These are phyloP conservation scores for Trametes punicea DNA, from an alignment of 768 basidiomycete genomes.

Conservation along the genomic window DNA sequence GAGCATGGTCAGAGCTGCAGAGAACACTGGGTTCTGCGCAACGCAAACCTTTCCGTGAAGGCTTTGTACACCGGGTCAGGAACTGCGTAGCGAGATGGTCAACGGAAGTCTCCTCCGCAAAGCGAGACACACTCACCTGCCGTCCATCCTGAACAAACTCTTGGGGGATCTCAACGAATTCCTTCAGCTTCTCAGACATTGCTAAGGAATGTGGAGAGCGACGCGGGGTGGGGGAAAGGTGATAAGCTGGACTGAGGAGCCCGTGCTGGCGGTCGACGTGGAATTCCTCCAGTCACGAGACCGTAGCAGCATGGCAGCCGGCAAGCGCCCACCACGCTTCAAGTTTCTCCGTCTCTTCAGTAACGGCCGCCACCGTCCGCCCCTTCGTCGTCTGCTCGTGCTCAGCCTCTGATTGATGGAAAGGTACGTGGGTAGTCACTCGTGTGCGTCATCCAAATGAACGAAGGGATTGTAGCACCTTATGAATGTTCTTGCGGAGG, in stretches of 20 bases:
- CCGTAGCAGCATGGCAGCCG: not conserved
- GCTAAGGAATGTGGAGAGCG: conserved; percentile 13
- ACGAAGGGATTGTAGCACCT: conserved; percentile 27
- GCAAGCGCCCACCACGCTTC: not conserved
- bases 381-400: not conserved
- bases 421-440: not conserved
- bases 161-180: conserved; percentile 88
- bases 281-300: conserved; percentile 15
- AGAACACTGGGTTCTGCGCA: too few relatives aligned
- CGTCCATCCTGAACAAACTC: conserved; percentile 92
- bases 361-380: not conserved
- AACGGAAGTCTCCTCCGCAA: not conserved
- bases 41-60: conserved; percentile 82
- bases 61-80: conserved; percentile 96
- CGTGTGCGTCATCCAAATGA: not conserved
- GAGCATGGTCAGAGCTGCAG: not conserved
- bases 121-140: conserved; percentile 53
- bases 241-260: not conserved
- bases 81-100: conserved; percentile 58
- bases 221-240: conserved; percentile 11
- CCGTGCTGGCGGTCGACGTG: conserved; percentile 13
- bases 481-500: conserved; percentile 64
- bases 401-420: conserved; percentile 2
- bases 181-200: conserved; percentile 91
- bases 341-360: not conserved